phyloP scores from a whole-genome alignment of 106 monocot species.

The Vanilla planifolia region DNA sequence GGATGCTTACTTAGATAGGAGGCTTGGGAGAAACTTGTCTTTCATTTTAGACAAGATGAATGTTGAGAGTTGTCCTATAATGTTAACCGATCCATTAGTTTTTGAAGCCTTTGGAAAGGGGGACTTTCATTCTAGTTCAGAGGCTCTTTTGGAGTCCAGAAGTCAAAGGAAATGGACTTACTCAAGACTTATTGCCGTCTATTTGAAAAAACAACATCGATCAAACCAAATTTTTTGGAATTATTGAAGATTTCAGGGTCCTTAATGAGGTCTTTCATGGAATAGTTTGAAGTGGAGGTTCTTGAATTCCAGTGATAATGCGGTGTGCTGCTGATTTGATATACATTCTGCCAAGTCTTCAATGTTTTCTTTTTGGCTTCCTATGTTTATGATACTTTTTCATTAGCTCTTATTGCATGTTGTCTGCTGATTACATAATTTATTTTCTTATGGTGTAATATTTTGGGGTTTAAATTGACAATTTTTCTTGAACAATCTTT shows the following conservation, averaged over 20 bases:
- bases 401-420: too few relatives aligned
- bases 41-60: constrained; percentile 52
- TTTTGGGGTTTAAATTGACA: too few relatives aligned
- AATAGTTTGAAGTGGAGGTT: too few relatives aligned
- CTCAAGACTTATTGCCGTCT: constrained; percentile 42
- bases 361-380: too few relatives aligned
- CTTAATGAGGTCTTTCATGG: neutral
- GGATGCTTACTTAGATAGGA: constrained; percentile 72
- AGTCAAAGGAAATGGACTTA: constrained; percentile 51
- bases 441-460: too few relatives aligned
- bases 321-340: too few relatives aligned
- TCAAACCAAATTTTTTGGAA: constrained; percentile 94
- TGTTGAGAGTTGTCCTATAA: constrained; percentile 20
- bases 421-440: too few relatives aligned
- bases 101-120: constrained; percentile 94
- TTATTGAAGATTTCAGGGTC: constrained; percentile 36
- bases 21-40: constrained; percentile 66
- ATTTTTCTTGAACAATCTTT: too few relatives aligned
- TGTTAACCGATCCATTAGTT: constrained; percentile 72
- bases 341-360: too few relatives aligned
- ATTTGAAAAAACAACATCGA: constrained; percentile 59
- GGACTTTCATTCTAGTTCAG: constrained; percentile 79
- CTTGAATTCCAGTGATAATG: neutral
- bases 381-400: too few relatives aligned
- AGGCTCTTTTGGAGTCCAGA: constrained; percentile 47